phyloP scores from a whole-genome alignment of 2,329 filamentous ascomycete species.

The Fusarium miscanthi region DNA sequence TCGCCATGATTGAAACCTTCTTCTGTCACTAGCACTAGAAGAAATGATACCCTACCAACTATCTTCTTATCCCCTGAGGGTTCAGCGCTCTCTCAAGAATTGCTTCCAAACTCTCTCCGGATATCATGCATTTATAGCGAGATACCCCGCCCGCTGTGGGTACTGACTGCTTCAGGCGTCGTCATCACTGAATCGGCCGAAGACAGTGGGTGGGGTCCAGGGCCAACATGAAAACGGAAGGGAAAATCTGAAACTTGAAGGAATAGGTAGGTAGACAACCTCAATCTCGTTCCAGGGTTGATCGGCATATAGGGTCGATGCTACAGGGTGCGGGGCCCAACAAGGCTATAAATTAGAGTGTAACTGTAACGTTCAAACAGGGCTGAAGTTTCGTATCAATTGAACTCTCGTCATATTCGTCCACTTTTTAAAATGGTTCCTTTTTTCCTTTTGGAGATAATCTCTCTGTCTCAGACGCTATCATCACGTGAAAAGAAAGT shows the following conservation, averaged over 20 bases:
- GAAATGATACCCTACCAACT: neutral
- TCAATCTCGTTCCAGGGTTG: conserved; percentile 18
- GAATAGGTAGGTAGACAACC: conserved; percentile 5
- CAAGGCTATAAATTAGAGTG: neutral
- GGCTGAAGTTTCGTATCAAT: conserved; percentile 14
- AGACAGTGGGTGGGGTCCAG: conserved; percentile 4
- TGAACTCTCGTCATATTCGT: neutral
- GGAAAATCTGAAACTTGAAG: conserved; percentile 17
- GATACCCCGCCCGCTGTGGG: neutral
- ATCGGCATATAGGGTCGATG: conserved; percentile 9
- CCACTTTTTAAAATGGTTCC: neutral
- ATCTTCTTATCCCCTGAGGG: neutral
- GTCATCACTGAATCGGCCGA: neutral
- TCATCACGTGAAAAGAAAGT: neutral
- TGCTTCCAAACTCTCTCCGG: neutral
- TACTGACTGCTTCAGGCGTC: neutral
- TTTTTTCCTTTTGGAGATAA: neutral
- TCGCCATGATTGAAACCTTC: neutral
- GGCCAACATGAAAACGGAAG: neutral
- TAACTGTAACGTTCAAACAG: conserved; percentile 19
- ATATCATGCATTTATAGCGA: neutral
- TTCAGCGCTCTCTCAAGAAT: neutral
- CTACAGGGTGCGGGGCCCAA: neutral
- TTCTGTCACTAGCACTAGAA: too few relatives aligned
- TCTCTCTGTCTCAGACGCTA: neutral